Evolutionary conservation across 768 basidiomycete genomes (phyloP), one percentile per base, ranked within the genome.

Genomic region (Leccinellum albellum): DNA sequence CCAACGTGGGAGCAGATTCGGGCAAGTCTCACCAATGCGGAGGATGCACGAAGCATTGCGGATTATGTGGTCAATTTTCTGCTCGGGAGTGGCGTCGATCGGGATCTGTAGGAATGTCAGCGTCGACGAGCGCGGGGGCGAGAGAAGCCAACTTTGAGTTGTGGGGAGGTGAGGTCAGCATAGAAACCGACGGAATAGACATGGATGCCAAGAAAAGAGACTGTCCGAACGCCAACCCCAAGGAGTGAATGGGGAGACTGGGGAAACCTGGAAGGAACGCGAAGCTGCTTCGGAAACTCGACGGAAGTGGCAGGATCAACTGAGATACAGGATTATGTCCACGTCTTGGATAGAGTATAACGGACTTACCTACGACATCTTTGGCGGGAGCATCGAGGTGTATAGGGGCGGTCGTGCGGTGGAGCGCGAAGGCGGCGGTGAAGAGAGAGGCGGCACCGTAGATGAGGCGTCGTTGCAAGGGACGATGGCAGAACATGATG

Each of bases 101-200:
- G 85, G 76, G 23, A 91, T 76, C 85, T 89, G 61, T 40, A 12
- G 17, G 8, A 24, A 33, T 35, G 54, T 62, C n/a, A 58, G 58
- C 17, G 21, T 52, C 29, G 4, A 50, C 40, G 31, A 20, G 20
- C 9, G 20, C 20, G 17, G 21, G 15, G 23, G 32, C 45, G 26
- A 21, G 26, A 33, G 29, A 46, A 10, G 65, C 75, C 51, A 51
- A 88, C 87, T 53, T 79, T 78, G 56, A 90, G 76, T 42, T 77
- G 79, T 1, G 86, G 82, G 59, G 85, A 82, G n/a, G 76, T 65
- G 45, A 93, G 73, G 68, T 96, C 92, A 6, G 91, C 88, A 70
- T 96, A 97, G 73, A 97, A 93, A 2, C 83, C 94, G 32, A 92
- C 84, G 12, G 88, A 89, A 73, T 97, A 97, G 15, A 96, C 94